These are phyloP conservation scores for Erysimum pusillum DNA, from an alignment of 441 rosid species.

Conservation along the genomic window DNA sequence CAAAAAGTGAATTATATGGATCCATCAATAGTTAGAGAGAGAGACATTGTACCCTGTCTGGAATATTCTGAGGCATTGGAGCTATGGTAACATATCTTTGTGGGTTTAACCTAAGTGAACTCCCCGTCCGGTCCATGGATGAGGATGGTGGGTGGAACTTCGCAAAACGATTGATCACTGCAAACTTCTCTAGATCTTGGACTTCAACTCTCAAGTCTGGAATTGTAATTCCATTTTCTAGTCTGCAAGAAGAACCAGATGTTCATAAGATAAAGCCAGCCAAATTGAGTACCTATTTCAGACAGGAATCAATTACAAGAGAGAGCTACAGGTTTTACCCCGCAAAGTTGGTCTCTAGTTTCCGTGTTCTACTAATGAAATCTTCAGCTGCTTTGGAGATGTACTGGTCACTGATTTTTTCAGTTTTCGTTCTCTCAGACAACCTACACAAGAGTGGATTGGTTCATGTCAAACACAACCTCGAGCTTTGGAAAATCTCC, in stretches of 20 bases:
- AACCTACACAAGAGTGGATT: constrained; percentile 47
- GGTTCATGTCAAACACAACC: neutral
- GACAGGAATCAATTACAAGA: constrained; percentile 11
- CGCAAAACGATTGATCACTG: constrained; percentile 90
- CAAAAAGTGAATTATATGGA: constrained; percentile 45
- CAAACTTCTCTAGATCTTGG: constrained; percentile 78
- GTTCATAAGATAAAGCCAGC: constrained; percentile 33
- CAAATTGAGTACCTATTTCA: neutral
- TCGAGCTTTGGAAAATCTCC: neutral
- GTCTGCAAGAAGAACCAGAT: constrained; percentile 56
- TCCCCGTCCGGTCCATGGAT: constrained; percentile 46
- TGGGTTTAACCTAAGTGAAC: constrained; percentile 55
- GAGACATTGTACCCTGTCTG: constrained; percentile 88
- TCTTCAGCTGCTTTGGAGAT: constrained; percentile 64
- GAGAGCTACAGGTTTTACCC: constrained; percentile 53
- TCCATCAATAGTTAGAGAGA: constrained; percentile 65
- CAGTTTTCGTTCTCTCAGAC: constrained; percentile 51
- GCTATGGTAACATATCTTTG: constrained; percentile 75
- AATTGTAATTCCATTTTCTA: constrained; percentile 70
- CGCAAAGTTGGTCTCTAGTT: constrained; percentile 65
- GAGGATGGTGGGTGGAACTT: constrained; percentile 73
- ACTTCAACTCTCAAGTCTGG: constrained; percentile 74
- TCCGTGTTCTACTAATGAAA: constrained; percentile 60
- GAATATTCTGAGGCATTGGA: constrained; percentile 78
- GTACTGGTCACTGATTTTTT: constrained; percentile 53